A percentile compares a stretch with the other conserved stretches of the same genome.
These are phyloP conservation scores for Amylocarpus encephaloides DNA, from an alignment of 2,329 filamentous ascomycete species.

Conservation along the genomic window DNA sequence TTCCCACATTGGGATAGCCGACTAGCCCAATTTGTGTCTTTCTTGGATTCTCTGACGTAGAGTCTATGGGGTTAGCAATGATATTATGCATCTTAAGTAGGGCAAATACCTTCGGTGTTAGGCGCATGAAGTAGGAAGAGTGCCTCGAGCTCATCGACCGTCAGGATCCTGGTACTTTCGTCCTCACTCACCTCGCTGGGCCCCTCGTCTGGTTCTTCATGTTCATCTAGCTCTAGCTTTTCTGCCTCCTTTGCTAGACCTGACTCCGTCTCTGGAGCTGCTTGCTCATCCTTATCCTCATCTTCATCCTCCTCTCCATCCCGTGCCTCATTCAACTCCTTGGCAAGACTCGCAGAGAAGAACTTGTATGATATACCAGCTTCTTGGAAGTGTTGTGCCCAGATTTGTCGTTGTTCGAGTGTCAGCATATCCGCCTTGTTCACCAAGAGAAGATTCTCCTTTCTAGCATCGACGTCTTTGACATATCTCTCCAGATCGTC, in stretches of 20 bases:
- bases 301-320: conserved; percentile 47
- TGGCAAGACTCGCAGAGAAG: conserved; percentile 90
- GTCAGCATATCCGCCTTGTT: conserved; percentile 99
- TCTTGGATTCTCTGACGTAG: conserved; percentile 41
- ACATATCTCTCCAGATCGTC: conserved; percentile 93
- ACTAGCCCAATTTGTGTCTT: conserved; percentile 91
- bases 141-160: conserved; percentile 84
- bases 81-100: neutral
- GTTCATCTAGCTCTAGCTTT: conserved; percentile 35
- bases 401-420: conserved; percentile 67
- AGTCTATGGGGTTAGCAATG: conserved; percentile 30
- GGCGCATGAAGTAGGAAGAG: conserved; percentile 77
- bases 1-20: conserved; percentile 97
- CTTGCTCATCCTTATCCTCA: conserved; percentile 36
- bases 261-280: conserved; percentile 13
- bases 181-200: conserved; percentile 27
- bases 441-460: conserved; percentile 86
- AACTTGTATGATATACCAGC: conserved; percentile 86
- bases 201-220: conserved; percentile 33
- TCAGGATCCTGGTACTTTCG: conserved; percentile 68
- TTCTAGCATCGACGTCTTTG: conserved; percentile 80
- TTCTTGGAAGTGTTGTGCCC: conserved; percentile 80
- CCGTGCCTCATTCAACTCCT: conserved; percentile 75
- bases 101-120: conserved; percentile 44
- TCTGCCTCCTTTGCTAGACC: conserved; percentile 32